Percentiles rank a stretch among this genome's conserved stretches.
Conservation (phyloP, 148 eudicot genomes). For the Hydrangea macrophylla region DNA sequence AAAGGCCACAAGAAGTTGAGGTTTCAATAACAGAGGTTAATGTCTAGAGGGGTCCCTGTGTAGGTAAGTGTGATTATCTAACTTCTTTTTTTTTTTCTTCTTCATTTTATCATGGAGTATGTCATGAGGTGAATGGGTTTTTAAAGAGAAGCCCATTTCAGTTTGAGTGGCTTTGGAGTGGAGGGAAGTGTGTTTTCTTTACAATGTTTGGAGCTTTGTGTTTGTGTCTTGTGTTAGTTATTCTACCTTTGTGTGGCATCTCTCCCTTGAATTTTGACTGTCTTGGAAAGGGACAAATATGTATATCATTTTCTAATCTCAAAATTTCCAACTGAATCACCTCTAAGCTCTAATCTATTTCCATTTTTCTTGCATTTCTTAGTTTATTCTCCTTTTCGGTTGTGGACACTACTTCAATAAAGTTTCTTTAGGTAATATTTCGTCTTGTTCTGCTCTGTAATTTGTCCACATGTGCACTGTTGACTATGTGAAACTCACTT, state of each 20-base stretch:
- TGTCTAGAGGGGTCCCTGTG: not conserved
- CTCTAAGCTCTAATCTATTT: not conserved
- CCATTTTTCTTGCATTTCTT: not conserved
- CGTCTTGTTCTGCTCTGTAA: no score
- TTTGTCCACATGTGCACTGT: no score
- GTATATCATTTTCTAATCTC: not conserved
- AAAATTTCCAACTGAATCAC: not conserved
- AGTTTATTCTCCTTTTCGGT: not conserved
- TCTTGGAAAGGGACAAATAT: conserved; percentile 1
- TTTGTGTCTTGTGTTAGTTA: conserved; percentile 2
- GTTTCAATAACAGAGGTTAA: conserved; percentile 3
- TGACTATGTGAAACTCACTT: no score
- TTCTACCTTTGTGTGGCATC: conserved; percentile 4
- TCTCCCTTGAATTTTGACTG: conserved; percentile 5
- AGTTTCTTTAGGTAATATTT: not conserved
- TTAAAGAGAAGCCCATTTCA: no score
- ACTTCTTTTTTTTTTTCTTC: conserved; percentile 8
- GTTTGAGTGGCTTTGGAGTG: no score
- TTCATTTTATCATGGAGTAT: not conserved
- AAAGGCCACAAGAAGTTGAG: conserved; percentile 4
- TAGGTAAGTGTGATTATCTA: conserved; percentile 17
- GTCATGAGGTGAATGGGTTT: no score
- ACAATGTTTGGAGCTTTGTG: not conserved
- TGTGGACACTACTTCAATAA: no score
- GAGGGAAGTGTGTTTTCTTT: not conserved